phyloP scores from a whole-genome alignment of 2,329 filamentous ascomycete genomes.

The Fusarium pseudonygamai region DNA sequence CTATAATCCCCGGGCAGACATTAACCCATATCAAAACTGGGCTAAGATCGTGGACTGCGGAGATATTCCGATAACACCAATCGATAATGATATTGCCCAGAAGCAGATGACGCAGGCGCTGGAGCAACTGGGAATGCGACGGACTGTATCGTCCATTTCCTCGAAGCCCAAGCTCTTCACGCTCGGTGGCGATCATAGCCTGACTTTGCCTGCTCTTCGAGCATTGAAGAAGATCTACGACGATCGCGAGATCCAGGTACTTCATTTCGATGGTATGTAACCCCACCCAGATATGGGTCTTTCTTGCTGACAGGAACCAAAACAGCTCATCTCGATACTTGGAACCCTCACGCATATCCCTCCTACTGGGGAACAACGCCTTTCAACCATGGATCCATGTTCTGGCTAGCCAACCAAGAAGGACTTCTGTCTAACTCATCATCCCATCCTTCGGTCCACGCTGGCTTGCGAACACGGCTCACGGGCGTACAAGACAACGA shows the following conservation, averaged over 20 bases:
- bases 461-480: constrained; percentile 81
- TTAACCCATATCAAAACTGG: constrained; percentile 87
- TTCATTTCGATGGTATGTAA: constrained; percentile 71
- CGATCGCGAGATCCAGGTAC: constrained; percentile 67
- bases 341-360: constrained; percentile 84
- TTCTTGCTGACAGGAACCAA: too few relatives aligned
- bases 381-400: constrained; percentile 92
- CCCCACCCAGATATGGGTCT: too few relatives aligned
- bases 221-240: constrained; percentile 71
- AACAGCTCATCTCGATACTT: constrained; percentile 74
- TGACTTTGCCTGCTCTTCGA: constrained; percentile 75
- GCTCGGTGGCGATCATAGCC: constrained; percentile 78
- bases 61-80: constrained; percentile 86
- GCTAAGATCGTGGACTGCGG: constrained; percentile 88
- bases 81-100: constrained; percentile 84
- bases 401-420: constrained; percentile 86
- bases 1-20: constrained; percentile 79
- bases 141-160: constrained; percentile 48
- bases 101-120: constrained; percentile 86
- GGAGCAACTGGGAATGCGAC: constrained; percentile 67
- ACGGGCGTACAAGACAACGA: constrained; percentile 74
- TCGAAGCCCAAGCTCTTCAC: constrained; percentile 68
- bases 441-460: constrained; percentile 79
- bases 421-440: constrained; percentile 77
- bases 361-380: constrained; percentile 71